A percentile compares a stretch with the other conserved stretches of the same genome.
phyloP scores from a whole-genome alignment of 2,329 filamentous ascomycete genomes.

The Microcyclosporella mali region DNA sequence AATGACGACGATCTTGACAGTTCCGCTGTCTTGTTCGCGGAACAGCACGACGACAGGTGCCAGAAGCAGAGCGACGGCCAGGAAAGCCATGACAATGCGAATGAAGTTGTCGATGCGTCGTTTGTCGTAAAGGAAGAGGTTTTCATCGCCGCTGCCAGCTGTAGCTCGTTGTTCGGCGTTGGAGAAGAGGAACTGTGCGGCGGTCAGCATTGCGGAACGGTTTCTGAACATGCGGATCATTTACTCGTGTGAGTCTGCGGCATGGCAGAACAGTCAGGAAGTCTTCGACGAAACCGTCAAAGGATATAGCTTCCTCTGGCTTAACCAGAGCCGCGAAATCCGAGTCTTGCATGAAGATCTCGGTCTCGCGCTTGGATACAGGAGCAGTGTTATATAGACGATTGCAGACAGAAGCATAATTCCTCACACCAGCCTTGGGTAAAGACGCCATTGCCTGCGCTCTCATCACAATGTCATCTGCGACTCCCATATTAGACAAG shows the following conservation, averaged over 20 bases:
- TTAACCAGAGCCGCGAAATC: slow-evolving; percentile 35
- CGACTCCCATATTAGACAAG: not conserved
- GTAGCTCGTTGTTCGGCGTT: slow-evolving; percentile 35
- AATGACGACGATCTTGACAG: slow-evolving; percentile 16
- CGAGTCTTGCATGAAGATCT: slow-evolving; percentile 35
- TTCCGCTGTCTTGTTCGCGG: slow-evolving; percentile 8
- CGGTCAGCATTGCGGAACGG: not conserved
- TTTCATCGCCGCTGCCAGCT: slow-evolving; percentile 25
- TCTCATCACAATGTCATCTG: slow-evolving; percentile 36
- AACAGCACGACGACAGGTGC: slow-evolving; percentile 21
- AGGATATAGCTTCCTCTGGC: slow-evolving; percentile 36
- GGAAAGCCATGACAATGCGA: slow-evolving; percentile 25
- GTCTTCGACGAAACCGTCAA: slow-evolving; percentile 36
- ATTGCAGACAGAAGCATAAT: slow-evolving; percentile 34
- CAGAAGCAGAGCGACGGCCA: slow-evolving; percentile 21
- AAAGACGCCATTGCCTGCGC: slow-evolving; percentile 32
- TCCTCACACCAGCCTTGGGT: slow-evolving; percentile 34
- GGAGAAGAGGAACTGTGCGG: slow-evolving; percentile 32
- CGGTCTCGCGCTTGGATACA: slow-evolving; percentile 31
- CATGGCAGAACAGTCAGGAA: slow-evolving; percentile 29
- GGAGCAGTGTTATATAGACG: slow-evolving; percentile 35
- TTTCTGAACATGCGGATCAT: slow-evolving; percentile 1
- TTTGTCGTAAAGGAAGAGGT: slow-evolving; percentile 33
- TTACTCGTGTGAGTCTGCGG: slow-evolving; percentile 24
- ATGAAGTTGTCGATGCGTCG: slow-evolving; percentile 36